Base-by-base conservation (phyloP, 108 stramenopile genomes). In the Nannochloropsis gaditana region DNA sequence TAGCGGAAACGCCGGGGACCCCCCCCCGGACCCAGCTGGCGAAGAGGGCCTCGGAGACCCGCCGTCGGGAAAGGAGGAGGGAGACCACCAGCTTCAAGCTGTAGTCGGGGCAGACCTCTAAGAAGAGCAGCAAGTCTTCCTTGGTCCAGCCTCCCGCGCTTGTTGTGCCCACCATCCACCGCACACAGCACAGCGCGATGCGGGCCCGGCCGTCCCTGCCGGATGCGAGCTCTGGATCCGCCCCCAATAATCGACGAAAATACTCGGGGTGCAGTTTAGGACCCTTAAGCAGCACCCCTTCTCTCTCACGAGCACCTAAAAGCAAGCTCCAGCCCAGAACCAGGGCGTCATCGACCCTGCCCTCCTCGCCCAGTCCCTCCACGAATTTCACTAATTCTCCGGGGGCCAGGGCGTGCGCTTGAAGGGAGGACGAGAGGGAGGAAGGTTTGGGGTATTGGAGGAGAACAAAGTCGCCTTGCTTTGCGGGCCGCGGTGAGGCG, bases 1-100 rank as follows among this genome's bases (percentile, higher is more conserved):
- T 73, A 15, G 15, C n/a, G 59, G 59, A 73, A 15, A 73, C 15
- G n/a, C 59, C 59, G n/a, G 59, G 8, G 19, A 73, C 59, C n/a
- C n/a, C n/a, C 59, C n/a, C 59, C 3, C 59, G 59, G 59, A 8
- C 59, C 59, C 59, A 73, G 59, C 59, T 73, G 19, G 59, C 59
- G n/a, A 73, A 73, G 19, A 73, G n/a, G n/a, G 59, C 59, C 59
- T 73, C 59, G n/a, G 59, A 73, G 59, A 73, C 59, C 19, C 59
- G 6, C 59, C 59, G 59, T 73, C 59, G 59, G 4, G 8, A 15
- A 15, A 73, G 59, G 15, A 73, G 59, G 19, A 73, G n/a, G 19
- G 59, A 15, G 19, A 73, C 59, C 59, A 73, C 59, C n/a, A n/a
- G 15, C 19, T 6, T n/a, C 59, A 73, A 73, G 59, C n/a, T 4